A percentile compares a stretch with the other conserved stretches of the same genome.
Evolutionary conservation across 148 eudicot species (phyloP).

Genomic region (Polygonum maritimum): DNA sequence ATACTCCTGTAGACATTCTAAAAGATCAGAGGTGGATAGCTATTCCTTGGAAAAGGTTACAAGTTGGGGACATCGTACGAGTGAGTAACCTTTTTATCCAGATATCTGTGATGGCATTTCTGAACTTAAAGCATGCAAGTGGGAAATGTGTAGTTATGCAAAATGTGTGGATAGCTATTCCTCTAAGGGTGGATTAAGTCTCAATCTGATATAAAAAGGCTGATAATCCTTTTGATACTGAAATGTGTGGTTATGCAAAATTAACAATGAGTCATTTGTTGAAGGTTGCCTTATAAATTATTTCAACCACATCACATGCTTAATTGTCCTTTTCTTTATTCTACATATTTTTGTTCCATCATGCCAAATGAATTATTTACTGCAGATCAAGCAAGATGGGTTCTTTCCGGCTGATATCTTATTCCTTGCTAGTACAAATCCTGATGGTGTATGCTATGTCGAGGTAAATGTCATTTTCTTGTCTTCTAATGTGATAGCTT

Average conservation of each 20-base stretch:
- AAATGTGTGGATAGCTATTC: too few species aligned
- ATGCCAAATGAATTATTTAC: neutral
- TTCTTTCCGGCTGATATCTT: conserved; percentile 91
- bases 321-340: neutral
- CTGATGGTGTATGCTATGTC: conserved; percentile 92
- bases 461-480: conserved; percentile 40
- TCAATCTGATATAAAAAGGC: neutral
- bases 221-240: neutral
- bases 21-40: conserved; percentile 64
- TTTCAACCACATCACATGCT: neutral
- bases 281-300: neutral
- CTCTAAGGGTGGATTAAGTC: neutral
- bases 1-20: conserved; percentile 58
- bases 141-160: neutral
- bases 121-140: neutral
- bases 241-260: neutral
- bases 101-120: neutral
- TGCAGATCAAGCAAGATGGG: conserved; percentile 86
- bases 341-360: neutral
- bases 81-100: conserved; percentile 37
- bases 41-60: conserved; percentile 79
- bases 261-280: neutral
- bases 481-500: neutral
- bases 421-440: conserved; percentile 85
- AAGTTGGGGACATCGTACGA: conserved; percentile 88